Percentiles rank a stretch among this genome's conserved stretches.
Evolutionary conservation across 768 basidiomycete genomes (phyloP).

Genomic region (Baorangia bicolor): DNA sequence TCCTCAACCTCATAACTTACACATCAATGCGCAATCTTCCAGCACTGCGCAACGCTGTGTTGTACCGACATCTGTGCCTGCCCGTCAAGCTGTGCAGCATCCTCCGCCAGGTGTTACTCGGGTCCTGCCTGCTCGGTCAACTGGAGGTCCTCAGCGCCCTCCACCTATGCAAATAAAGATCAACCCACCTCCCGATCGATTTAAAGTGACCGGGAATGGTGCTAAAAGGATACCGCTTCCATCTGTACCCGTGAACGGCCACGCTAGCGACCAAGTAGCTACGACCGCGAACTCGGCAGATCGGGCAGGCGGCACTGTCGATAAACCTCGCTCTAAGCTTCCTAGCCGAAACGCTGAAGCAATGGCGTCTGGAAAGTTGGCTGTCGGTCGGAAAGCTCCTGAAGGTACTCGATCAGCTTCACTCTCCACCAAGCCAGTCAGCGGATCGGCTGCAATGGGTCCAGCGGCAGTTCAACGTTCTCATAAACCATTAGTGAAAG

Average conservation of each 20-base stretch:
- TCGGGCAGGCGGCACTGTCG: neutral
- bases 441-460: neutral
- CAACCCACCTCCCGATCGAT: slow-evolving; percentile 19
- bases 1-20: slow-evolving; percentile 17
- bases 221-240: slow-evolving; percentile 35
- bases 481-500: slow-evolving; percentile 11
- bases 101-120: slow-evolving; percentile 2
- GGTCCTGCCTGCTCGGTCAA: neutral
- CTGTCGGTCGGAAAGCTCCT: slow-evolving; percentile 8
- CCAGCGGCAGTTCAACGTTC: slow-evolving; percentile 4
- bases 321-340: slow-evolving; percentile 10
- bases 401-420: slow-evolving; percentile 4
- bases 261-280: slow-evolving; percentile 1
- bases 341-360: slow-evolving; percentile 6
- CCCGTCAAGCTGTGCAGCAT: slow-evolving; percentile 10
- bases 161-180: slow-evolving; percentile 23
- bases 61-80: slow-evolving; percentile 11
- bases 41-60: slow-evolving; percentile 18
- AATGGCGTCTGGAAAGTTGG: neutral
- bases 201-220: slow-evolving; percentile 30
- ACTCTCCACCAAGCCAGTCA: slow-evolving; percentile 10
- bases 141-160: slow-evolving; percentile 27
- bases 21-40: slow-evolving; percentile 17
- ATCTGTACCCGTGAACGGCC: slow-evolving; percentile 2
- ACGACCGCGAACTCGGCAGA: neutral